Base-by-base conservation (phyloP, 805 yeast genomes). In the Ogataea paraovalis region DNA sequence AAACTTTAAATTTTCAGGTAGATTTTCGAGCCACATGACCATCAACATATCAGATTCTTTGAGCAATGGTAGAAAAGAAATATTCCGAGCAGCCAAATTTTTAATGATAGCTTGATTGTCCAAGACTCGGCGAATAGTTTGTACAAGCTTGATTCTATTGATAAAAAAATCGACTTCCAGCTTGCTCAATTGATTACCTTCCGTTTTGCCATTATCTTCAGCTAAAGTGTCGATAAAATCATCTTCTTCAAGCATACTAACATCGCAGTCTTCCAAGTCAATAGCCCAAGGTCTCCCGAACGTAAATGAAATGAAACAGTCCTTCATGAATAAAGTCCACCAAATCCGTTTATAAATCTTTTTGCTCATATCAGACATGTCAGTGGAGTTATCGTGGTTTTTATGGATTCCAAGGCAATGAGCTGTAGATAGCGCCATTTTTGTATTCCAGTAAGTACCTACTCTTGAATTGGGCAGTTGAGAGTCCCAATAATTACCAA, bases 361-460 rank as follows among this genome's bases (percentile, higher is more conserved):
- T 43, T 55, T 62, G 13, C 55, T 59, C 42, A 44, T 23, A 1
- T 33, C 30, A 2, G 59, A 47, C 10, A 58, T 21, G 2, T 47
- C 48, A 12, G 43, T 27, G 16, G 46, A 38, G 2, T 41, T 23
- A 32, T 48, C 52, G 16, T 50, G 55, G 41, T 57, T 78, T 52
- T 87, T 72, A 62, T 87, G 94, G 54, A 87, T 70, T 1, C 96
- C 96, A 58, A 80, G 75, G 12, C 87, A 85, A 60, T 85, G 90
- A 2, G 91, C 91, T 43, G 82, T 69, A 10, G 82, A 76, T 30
- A 85, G 71, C 0, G 89, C 91, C 10, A 81, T 76, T 43, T 87
- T 73, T 10, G 83, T 47, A 39, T 51, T 75, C 88, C 89, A 82
- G 62, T 82, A 82, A 58, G 76, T 80, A 2, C 82, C 77, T 60